Conservation (phyloP, 768 basidiomycete species). For the Tulasnella sp. region DNA sequence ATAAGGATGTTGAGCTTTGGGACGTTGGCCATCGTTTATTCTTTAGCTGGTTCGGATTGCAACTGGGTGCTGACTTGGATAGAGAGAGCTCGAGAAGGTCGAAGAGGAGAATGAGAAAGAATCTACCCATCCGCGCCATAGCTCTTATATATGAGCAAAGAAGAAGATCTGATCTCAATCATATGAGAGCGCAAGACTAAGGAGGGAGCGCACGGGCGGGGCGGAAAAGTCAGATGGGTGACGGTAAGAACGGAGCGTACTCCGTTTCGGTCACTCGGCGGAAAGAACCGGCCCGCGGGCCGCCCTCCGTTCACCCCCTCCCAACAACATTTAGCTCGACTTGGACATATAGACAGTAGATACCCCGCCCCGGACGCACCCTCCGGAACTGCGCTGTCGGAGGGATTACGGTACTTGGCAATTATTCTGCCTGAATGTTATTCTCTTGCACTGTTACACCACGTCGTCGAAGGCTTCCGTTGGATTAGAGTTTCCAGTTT, state of each 20-base stretch:
- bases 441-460: background rate
- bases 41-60: background rate
- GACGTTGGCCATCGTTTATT: background rate
- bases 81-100: background rate
- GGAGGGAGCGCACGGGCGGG: too few relatives aligned
- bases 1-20: slow-evolving; percentile 6
- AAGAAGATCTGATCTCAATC: slow-evolving; percentile 1
- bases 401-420: background rate
- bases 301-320: background rate
- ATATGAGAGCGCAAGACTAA: background rate
- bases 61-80: background rate
- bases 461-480: background rate
- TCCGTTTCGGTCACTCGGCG: slow-evolving; percentile 9
- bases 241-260: background rate
- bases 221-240: too few relatives aligned
- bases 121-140: background rate
- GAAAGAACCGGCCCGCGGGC: background rate
- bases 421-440: too few relatives aligned
- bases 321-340: background rate
- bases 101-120: background rate
- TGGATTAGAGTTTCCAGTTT: background rate
- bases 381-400: background rate
- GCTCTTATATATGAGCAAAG: background rate
- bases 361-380: background rate
- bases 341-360: background rate